Conservation (phyloP, 2,329 filamentous ascomycete species). For the Hypoxylon sp. region DNA sequence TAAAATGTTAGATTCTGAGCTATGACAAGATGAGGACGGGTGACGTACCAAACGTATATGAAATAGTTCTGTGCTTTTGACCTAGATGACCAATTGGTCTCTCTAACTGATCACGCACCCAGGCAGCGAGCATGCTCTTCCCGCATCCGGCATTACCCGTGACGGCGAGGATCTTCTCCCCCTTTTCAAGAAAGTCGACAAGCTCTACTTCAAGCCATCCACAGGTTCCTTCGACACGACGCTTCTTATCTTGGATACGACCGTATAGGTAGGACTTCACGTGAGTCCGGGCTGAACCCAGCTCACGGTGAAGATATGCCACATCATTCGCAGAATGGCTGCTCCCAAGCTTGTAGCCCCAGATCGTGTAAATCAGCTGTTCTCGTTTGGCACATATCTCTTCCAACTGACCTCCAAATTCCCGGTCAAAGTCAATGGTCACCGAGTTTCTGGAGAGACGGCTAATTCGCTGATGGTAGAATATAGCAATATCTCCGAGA, state of each 20-base stretch:
- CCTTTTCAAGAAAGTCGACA: constrained; percentile 55
- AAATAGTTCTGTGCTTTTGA: constrained; percentile 55
- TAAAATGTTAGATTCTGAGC: constrained; percentile 9
- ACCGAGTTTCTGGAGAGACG: constrained; percentile 49
- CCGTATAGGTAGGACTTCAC: constrained; percentile 54
- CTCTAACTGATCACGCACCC: constrained; percentile 59
- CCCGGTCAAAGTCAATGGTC: constrained; percentile 57
- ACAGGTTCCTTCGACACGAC: constrained; percentile 59
- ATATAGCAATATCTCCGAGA: constrained; percentile 54
- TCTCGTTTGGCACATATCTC: constrained; percentile 56
- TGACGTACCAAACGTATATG: constrained; percentile 58
- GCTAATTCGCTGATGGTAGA: constrained; percentile 57
- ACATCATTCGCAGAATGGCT: constrained; percentile 48
- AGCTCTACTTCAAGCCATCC: constrained; percentile 58
- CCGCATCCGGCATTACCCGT: constrained; percentile 56
- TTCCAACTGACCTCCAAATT: constrained; percentile 56
- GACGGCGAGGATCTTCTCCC: constrained; percentile 56
- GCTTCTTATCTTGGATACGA: constrained; percentile 57
- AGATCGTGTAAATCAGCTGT: constrained; percentile 56
- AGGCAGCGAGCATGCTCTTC: constrained; percentile 59
- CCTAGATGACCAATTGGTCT: constrained; percentile 55
- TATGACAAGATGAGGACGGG: neutral
- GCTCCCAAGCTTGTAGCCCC: constrained; percentile 55
- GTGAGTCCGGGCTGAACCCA: constrained; percentile 52
- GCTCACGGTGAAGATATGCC: constrained; percentile 53